phyloP scores from a whole-genome alignment of 108 stramenopile species.

The Cyclotella sp. region DNA sequence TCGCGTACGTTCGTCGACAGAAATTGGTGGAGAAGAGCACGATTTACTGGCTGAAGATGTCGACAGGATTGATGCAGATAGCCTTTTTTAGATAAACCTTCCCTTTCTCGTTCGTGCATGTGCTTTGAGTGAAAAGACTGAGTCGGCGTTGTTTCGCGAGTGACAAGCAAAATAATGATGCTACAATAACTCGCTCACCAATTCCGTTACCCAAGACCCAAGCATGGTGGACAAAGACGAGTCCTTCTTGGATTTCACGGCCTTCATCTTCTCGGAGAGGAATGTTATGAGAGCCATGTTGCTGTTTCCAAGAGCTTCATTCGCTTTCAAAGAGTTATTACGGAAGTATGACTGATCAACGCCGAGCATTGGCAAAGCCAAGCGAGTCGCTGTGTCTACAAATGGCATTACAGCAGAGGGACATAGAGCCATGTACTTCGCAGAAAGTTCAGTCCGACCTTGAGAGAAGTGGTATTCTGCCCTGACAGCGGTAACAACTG shows the following conservation, averaged over 20 bases:
- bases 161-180: neutral
- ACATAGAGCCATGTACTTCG: slow-evolving; percentile 84
- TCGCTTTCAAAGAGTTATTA: slow-evolving; percentile 62
- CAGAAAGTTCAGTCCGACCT: slow-evolving; percentile 75
- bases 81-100: slow-evolving; percentile 16
- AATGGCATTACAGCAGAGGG: slow-evolving; percentile 79
- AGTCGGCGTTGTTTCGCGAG: neutral
- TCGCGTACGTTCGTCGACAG: slow-evolving; percentile 73
- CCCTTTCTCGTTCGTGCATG: slow-evolving; percentile 64
- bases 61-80: slow-evolving; percentile 21
- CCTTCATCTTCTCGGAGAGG: slow-evolving; percentile 81
- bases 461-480: slow-evolving; percentile 85
- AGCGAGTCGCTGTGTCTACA: slow-evolving; percentile 78
- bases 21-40: slow-evolving; percentile 65
- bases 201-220: slow-evolving; percentile 86
- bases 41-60: slow-evolving; percentile 42
- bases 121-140: slow-evolving; percentile 22
- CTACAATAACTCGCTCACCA: slow-evolving; percentile 16
- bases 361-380: slow-evolving; percentile 77
- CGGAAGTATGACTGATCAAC: slow-evolving; percentile 47
- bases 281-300: slow-evolving; percentile 82
- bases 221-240: slow-evolving; percentile 82
- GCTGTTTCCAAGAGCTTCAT: slow-evolving; percentile 63
- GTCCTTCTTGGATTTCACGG: slow-evolving; percentile 71
- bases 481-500: slow-evolving; percentile 79